Evolutionary conservation across 257 asterid genomes (phyloP).

Genomic region (Solanum lignicaule): DNA sequence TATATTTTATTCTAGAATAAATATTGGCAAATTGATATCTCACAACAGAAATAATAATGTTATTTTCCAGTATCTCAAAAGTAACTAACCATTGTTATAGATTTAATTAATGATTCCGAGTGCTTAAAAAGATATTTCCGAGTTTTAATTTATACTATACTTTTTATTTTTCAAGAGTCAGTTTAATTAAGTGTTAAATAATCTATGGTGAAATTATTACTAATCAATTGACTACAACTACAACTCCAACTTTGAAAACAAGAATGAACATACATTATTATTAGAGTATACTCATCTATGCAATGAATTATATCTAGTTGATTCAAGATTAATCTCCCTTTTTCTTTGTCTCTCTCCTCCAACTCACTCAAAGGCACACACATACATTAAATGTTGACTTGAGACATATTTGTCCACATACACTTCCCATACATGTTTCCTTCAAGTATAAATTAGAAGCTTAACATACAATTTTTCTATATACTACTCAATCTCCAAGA

Average conservation of each 20-base stretch:
- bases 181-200: neutral
- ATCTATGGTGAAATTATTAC: neutral
- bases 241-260: neutral
- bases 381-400: constrained; percentile 2
- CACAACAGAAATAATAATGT: neutral
- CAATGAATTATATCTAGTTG: constrained; percentile 19
- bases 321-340: neutral
- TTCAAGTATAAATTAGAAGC: constrained; percentile 23
- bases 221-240: neutral
- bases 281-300: neutral
- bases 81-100: neutral
- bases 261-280: neutral
- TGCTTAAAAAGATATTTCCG: neutral
- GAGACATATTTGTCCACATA: constrained; percentile 15
- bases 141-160: neutral
- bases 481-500: neutral
- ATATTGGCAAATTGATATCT: neutral
- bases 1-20: neutral
- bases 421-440: neutral
- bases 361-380: constrained; percentile 1
- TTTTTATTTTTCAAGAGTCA: neutral
- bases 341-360: neutral
- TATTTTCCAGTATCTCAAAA: neutral
- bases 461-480: neutral
- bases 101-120: neutral